phyloP scores from a whole-genome alignment of 2,329 filamentous ascomycete species.

The Ascochyta koolunga region DNA sequence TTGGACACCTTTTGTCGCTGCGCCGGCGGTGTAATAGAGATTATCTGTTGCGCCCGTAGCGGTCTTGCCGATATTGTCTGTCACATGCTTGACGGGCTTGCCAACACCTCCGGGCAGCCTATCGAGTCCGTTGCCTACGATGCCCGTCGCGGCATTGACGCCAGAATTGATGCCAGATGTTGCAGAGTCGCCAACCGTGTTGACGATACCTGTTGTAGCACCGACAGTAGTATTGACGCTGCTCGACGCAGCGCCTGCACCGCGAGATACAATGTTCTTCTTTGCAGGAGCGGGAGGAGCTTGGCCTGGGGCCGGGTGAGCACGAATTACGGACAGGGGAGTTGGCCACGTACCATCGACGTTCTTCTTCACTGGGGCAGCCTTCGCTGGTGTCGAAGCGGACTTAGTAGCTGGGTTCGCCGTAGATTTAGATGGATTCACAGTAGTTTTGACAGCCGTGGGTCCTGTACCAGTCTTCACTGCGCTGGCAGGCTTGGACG shows the following conservation, averaged over 20 bases:
- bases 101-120: conserved; percentile 43
- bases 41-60: conserved; percentile 48
- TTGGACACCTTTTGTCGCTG: conserved; percentile 50
- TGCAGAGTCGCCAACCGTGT: conserved; percentile 46
- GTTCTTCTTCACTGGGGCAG: conserved; percentile 28
- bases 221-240: conserved; percentile 47
- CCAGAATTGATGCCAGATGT: conserved; percentile 45
- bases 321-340: conserved; percentile 29
- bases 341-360: conserved; percentile 39
- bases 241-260: conserved; percentile 42
- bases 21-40: conserved; percentile 49
- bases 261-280: conserved; percentile 45
- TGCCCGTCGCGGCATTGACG: conserved; percentile 46
- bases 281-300: conserved; percentile 21
- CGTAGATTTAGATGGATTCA: conserved; percentile 7
- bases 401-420: conserved; percentile 5
- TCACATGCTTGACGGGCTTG: conserved; percentile 49
- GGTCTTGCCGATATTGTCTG: conserved; percentile 51
- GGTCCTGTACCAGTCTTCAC: conserved; percentile 9
- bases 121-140: conserved; percentile 47
- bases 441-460: conserved; percentile 19
- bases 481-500: conserved; percentile 20
- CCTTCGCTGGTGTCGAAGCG: conserved; percentile 19
- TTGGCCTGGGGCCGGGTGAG: conserved; percentile 36
- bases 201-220: conserved; percentile 42